A percentile compares a stretch with the other conserved stretches of the same genome.
These are phyloP conservation scores for Candida stauntonica DNA, from an alignment of 805 yeast species.

Conservation along the genomic window DNA sequence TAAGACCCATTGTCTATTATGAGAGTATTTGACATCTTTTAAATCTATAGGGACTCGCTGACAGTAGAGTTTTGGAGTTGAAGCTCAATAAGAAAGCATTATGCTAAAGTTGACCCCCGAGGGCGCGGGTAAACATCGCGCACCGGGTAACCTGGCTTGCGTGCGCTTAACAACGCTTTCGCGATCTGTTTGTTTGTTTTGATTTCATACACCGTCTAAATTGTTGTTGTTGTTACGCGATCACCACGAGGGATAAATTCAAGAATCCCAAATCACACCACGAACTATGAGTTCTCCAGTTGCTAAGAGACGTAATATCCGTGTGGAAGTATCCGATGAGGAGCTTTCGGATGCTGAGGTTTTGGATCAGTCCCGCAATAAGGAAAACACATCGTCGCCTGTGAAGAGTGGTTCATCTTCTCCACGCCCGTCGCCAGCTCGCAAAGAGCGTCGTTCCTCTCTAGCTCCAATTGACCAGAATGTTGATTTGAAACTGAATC, in stretches of 20 bases:
- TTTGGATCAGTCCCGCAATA: slow-evolving; percentile 13
- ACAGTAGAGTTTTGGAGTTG: too few relatives aligned
- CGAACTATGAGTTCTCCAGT: slow-evolving; percentile 18
- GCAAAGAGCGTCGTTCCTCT: slow-evolving; percentile 21
- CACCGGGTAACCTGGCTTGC: slow-evolving; percentile 12
- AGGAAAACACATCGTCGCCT: slow-evolving; percentile 27
- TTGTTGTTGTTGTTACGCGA: not conserved
- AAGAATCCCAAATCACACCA: too few relatives aligned
- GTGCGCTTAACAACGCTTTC: not conserved
- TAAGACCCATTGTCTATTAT: slow-evolving; percentile 91
- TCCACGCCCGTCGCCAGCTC: slow-evolving; percentile 16
- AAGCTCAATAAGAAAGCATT: too few relatives aligned
- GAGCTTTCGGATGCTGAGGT: slow-evolving; percentile 13
- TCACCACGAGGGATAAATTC: not conserved
- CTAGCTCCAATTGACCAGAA: slow-evolving; percentile 24
- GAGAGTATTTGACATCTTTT: slow-evolving; percentile 29
- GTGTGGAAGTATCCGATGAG: slow-evolving; percentile 15
- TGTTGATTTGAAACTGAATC: slow-evolving; percentile 11
- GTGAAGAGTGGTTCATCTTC: slow-evolving; percentile 15
- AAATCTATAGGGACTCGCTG: not conserved
- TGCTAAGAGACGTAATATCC: slow-evolving; percentile 22
- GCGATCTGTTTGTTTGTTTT: slow-evolving; percentile 14
- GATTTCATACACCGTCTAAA: slow-evolving; percentile 9
- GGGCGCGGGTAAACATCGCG: too few relatives aligned
- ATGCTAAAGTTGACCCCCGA: too few relatives aligned